Evolutionary conservation across 768 basidiomycete species (phyloP).

Genomic region (Termitomyces sp.): DNA sequence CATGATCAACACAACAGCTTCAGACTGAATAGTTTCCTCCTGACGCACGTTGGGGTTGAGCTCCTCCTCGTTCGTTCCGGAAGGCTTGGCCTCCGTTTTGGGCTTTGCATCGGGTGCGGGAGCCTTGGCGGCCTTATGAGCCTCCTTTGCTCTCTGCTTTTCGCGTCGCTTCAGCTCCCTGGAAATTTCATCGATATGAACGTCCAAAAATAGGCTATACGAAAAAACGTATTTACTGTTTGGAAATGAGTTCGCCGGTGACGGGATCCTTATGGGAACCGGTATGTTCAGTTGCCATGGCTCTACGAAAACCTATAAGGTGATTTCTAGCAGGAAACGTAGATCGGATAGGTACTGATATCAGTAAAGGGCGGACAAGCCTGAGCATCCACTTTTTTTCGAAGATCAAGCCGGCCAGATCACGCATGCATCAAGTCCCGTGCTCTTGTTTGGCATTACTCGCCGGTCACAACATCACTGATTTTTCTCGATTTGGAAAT

Average conservation of each 20-base stretch:
- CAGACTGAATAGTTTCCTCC: neutral
- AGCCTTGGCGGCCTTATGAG: conserved; percentile 38
- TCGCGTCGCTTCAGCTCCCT: conserved; percentile 94
- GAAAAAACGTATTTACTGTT: conserved; percentile 59
- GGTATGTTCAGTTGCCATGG: conserved; percentile 38
- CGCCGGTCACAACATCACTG: neutral
- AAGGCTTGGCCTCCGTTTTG: conserved; percentile 35
- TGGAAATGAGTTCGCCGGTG: conserved; percentile 96
- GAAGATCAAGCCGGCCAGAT: conserved; percentile 12
- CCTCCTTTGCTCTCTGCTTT: conserved; percentile 83
- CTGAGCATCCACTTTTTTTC: conserved; percentile 26
- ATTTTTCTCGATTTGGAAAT: neutral
- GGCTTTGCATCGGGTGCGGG: conserved; percentile 33
- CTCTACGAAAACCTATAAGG: conserved; percentile 1
- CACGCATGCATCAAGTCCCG: neutral
- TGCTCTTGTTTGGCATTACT: conserved; percentile 1
- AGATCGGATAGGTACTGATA: conserved; percentile 8
- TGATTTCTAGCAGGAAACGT: conserved; percentile 3
- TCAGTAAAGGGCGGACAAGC: conserved; percentile 21
- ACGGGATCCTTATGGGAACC: conserved; percentile 70
- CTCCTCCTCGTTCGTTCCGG: conserved; percentile 63
- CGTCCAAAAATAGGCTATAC: conserved; percentile 15
- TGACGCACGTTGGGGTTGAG: conserved; percentile 82
- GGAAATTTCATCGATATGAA: conserved; percentile 22
- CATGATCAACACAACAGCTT: neutral